Evolutionary conservation across 495 filamentous ascomycete species (phyloP), one percentile per base, ranked within the genome.

Genomic region (Stereocaulon alpinum): DNA sequence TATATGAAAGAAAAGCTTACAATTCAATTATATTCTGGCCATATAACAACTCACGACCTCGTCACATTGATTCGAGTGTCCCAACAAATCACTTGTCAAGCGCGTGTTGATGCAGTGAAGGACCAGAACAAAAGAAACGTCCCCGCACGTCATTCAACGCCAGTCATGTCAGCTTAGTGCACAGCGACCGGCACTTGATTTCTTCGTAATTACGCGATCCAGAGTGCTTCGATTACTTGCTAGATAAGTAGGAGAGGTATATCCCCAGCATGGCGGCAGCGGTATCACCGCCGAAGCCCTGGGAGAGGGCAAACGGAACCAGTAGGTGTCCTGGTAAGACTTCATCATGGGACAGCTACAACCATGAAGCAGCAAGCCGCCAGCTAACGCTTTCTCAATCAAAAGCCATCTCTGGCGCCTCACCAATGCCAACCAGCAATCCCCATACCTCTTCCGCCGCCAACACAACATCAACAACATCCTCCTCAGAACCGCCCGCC

Each of bases 221-320:
- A 40, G 12, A 32, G n/a, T 22, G 27, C 0, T 40, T 12, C 5
- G 6, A 17, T 18, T n/a, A 20, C 18, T 17, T n/a, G 20, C 18
- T 10, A 37, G 15, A 22, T 4, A 52, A 32, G 11, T 9, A 20
- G n/a, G 0, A 4, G 17, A 2, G 3, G 18, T 30, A 52, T 5
- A 30, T 52, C 20, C 44, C 2, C 32, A 59, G 5, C 10, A 61
- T 61, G 60, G 45, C 56, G 10, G 44, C 60, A 14, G 69, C 67
- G 76, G 81, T 83, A 63, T 92, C 91, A 73, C 92, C 92, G 65
- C 92, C 92, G 40, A 97, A 97, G 74, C 92, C 92, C 20, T 97
- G 92, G 92, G 92, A 97, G 74, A 82, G 84, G 70, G 80, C 82
- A 58, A 86, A 88, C 70, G 81, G 79, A 60, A 74, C 81, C 65